Conservation (phyloP, 106 monocot genomes). For the Dendrobium chrysotoxum region DNA sequence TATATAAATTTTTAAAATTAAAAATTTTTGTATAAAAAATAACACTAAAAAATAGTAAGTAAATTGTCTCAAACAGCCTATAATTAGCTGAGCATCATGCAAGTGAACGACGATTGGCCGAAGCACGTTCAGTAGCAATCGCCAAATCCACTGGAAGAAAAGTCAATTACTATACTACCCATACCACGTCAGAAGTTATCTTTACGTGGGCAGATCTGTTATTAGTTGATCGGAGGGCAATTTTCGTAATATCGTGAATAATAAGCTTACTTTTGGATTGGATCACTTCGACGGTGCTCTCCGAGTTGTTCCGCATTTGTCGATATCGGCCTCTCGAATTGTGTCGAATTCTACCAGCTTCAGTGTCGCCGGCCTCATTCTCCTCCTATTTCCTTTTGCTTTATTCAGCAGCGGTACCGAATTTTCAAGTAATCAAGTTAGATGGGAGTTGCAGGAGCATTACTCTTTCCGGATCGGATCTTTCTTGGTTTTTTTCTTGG, state of each 20-base stretch:
- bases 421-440: not conserved
- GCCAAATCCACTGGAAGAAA: too few relatives aligned
- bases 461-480: conserved; percentile 11
- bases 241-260: not conserved
- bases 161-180: too few relatives aligned
- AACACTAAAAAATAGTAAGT: too few relatives aligned
- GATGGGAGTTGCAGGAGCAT: conserved; percentile 2
- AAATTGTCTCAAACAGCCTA: too few relatives aligned
- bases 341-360: not conserved
- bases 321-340: not conserved
- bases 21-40: too few relatives aligned
- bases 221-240: not conserved
- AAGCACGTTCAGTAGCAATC: too few relatives aligned
- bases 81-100: too few relatives aligned
- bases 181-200: too few relatives aligned
- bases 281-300: not conserved
- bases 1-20: too few relatives aligned
- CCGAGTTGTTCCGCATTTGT: not conserved
- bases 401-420: not conserved
- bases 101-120: too few relatives aligned
- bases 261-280: not conserved
- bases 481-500: conserved; percentile 27
- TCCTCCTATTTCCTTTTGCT: too few relatives aligned
- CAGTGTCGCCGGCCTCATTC: not conserved
- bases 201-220: too few relatives aligned